These are phyloP conservation scores for Iberis pinnata DNA, from an alignment of 345 rosid genomes.

Conservation along the genomic window DNA sequence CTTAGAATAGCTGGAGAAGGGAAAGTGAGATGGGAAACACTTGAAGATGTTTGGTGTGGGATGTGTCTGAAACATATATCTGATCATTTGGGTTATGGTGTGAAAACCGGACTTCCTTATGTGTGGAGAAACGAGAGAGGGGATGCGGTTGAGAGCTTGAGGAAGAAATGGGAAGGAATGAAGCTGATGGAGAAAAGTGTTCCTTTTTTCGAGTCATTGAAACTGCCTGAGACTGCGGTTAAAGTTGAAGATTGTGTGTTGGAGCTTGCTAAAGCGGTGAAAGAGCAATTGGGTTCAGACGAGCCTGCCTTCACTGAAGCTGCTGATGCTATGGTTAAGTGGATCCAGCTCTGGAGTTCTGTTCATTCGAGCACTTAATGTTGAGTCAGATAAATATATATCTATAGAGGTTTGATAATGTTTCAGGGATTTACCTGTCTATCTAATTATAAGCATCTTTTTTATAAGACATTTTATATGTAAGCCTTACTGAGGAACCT, in stretches of 20 bases:
- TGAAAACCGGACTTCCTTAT: constrained; percentile 81
- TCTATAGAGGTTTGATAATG: constrained; percentile 25
- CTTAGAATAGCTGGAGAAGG: constrained; percentile 76
- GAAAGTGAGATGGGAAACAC: constrained; percentile 87
- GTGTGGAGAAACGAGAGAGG: constrained; percentile 90
- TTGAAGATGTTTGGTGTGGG: constrained; percentile 91
- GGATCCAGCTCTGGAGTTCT: constrained; percentile 68
- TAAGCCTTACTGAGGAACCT: no score
- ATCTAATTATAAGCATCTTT: constrained; percentile 10
- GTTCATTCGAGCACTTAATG: constrained; percentile 33
- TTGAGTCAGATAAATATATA: neutral
- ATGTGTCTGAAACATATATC: constrained; percentile 78
- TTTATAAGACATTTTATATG: neutral
- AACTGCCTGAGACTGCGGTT: constrained; percentile 43
- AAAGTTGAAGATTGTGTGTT: constrained; percentile 61
- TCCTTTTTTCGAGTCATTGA: constrained; percentile 68
- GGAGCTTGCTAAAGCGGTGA: constrained; percentile 57
- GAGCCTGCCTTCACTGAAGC: constrained; percentile 61
- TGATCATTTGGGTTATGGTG: constrained; percentile 80
- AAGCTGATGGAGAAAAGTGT: constrained; percentile 88
- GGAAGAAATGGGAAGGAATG: constrained; percentile 96
- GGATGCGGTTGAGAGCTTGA: constrained; percentile 66
- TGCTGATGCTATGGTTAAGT: constrained; percentile 63
- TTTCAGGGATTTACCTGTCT: neutral
- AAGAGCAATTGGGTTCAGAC: constrained; percentile 51